Base-by-base conservation (phyloP, 1,139 yeast species). In the Blastobotrys ciferrii region DNA sequence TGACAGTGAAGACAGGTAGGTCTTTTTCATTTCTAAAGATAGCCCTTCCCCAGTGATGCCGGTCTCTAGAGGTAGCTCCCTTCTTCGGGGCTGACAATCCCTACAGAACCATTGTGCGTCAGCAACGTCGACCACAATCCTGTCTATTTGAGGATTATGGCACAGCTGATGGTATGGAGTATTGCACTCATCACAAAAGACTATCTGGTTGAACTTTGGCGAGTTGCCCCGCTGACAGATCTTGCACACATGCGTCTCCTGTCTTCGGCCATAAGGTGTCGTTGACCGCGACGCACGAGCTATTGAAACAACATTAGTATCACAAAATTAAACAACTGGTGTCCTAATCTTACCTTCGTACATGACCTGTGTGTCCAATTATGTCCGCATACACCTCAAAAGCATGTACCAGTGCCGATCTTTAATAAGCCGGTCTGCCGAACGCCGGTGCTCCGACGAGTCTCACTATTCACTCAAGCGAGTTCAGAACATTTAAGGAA, bases 21-120 rank as follows among this genome's bases (percentile, higher is more conserved):
- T 67, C 52, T 68, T 67, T 52, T 72, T 69, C 53, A 68, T 67
- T 36, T 65, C 71, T 5, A 64, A 57, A 11, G 70, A 64, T 20
- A 71, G 53, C 7, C 60, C 62, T 18, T 63, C 68, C 1, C 73
- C 72, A 2, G 68, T 55, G 15, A 60, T 51, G 7, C 76, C 76
- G 0, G 73, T 71, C 46, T 70, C 72, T 31, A 71, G 57, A 12
- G 72, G 68, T 30, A 60, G 57, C 43, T 69, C 72, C 3, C 66
- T 56, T 6, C 68, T 58, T 47, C 67, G 66, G 9, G 65, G 63
- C 49, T 65, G 69, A 49, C 76, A 72, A 39, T 67, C 67, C 43
- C 61, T 60, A 55, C 76, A 72, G 54, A 67, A 70, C 75, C 75
- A 72, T 54, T 69, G 70, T 3, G 73, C 73, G 45, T 71, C 75